These are phyloP conservation scores for Vitellaria paradoxa DNA, from an alignment of 179 eudicot species.

Conservation along the genomic window DNA sequence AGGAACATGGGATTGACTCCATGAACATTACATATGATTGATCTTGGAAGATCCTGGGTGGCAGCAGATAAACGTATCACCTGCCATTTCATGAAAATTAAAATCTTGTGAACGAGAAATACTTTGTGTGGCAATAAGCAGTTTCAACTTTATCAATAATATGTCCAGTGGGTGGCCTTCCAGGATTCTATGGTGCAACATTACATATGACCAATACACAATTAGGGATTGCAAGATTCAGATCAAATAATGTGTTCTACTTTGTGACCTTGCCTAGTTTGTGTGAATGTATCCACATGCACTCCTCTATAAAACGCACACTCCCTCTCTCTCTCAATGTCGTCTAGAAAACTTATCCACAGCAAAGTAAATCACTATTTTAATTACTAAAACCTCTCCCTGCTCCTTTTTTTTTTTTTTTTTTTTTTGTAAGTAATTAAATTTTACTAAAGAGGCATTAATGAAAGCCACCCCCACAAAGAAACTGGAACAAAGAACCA, in stretches of 20 bases:
- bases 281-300: neutral
- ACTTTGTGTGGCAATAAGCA: neutral
- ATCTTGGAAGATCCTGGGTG: conserved; percentile 89
- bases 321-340: neutral
- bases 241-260: neutral
- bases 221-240: neutral
- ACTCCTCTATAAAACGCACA: no score
- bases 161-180: neutral
- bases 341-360: neutral
- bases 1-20: conserved; percentile 97
- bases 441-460: no score
- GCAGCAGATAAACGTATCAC: conserved; percentile 94
- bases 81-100: conserved; percentile 43
- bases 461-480: no score
- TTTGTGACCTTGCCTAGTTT: neutral
- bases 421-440: no score
- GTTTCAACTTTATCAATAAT: neutral
- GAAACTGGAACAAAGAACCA: no score
- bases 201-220: neutral
- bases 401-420: no score
- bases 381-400: neutral
- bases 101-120: conserved; percentile 11
- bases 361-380: neutral
- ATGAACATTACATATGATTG: conserved; percentile 92
- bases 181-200: neutral